Conservation (phyloP, 148 eudicot species). For the Chenopodium quinoa region DNA sequence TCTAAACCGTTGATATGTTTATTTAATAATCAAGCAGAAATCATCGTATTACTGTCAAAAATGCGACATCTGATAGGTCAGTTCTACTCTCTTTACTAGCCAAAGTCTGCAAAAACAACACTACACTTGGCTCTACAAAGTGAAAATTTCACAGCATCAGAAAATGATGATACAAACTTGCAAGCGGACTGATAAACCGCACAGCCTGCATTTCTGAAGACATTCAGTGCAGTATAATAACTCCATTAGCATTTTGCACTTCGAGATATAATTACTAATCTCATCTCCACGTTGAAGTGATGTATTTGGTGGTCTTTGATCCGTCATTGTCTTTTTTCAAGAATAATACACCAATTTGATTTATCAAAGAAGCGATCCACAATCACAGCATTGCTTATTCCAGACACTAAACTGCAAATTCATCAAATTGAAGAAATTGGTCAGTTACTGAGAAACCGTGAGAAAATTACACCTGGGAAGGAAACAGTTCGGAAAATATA, state of each 20-base stretch:
- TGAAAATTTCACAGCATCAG: not conserved
- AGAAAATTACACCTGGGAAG: not conserved
- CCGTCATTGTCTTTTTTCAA: conserved; percentile 55
- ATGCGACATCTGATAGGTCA: not conserved
- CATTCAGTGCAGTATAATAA: not conserved
- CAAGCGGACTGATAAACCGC: not conserved
- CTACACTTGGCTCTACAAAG: not conserved
- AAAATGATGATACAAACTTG: not conserved
- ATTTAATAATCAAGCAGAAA: too few species aligned
- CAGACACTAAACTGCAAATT: conserved; percentile 68
- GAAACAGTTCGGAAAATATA: not conserved
- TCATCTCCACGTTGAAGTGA: not conserved
- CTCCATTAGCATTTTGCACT: not conserved
- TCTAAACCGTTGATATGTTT: too few species aligned
- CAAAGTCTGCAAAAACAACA: not conserved
- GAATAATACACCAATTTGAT: conserved; percentile 94
- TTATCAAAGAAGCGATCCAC: conserved; percentile 87
- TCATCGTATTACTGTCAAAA: not conserved
- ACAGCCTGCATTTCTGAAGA: not conserved
- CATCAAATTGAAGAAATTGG: conserved; percentile 8
- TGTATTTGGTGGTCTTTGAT: not conserved
- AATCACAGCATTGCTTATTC: conserved; percentile 56
- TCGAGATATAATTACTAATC: not conserved
- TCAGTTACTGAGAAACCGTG: not conserved
- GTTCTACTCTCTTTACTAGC: not conserved